A percentile compares a stretch with the other conserved stretches of the same genome.
phyloP scores from a whole-genome alignment of 345 rosid genomes.

The Arabis hirsuta region DNA sequence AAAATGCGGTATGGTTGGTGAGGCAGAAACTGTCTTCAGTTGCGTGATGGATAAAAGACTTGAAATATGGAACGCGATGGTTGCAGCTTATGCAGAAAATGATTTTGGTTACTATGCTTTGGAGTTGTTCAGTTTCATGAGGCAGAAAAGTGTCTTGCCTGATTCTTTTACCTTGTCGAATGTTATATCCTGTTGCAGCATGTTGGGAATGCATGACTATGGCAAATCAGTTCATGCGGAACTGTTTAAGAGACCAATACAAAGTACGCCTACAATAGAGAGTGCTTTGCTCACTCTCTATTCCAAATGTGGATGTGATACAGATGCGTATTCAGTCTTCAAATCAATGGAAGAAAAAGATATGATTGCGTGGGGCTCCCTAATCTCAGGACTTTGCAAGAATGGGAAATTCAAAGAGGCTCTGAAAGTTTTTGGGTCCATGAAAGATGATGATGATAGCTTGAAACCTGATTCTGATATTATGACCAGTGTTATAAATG shows the following conservation, averaged over 20 bases:
- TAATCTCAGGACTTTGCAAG: constrained; percentile 72
- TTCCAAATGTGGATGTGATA: constrained; percentile 52
- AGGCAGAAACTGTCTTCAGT: constrained; percentile 59
- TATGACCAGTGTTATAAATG: constrained; percentile 59
- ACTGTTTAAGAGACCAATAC: constrained; percentile 57
- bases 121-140: constrained; percentile 56
- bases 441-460: constrained; percentile 51
- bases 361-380: constrained; percentile 71
- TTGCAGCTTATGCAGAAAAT: constrained; percentile 65
- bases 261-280: constrained; percentile 45
- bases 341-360: constrained; percentile 57
- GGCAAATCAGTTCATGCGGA: constrained; percentile 76
- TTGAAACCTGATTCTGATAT: constrained; percentile 65
- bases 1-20: constrained; percentile 56
- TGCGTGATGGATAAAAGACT: constrained; percentile 49
- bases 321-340: constrained; percentile 58
- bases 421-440: constrained; percentile 49
- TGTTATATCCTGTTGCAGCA: constrained; percentile 57
- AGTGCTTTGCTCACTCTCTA: constrained; percentile 67
- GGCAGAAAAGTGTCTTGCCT: constrained; percentile 38
- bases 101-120: constrained; percentile 50
- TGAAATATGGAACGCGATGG: constrained; percentile 77
- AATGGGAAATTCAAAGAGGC: constrained; percentile 62
- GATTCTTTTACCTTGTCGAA: constrained; percentile 68
- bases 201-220: constrained; percentile 47